phyloP scores from a whole-genome alignment of 192 early-diverging fungal genomes.

The Allomyces arbusculus region DNA sequence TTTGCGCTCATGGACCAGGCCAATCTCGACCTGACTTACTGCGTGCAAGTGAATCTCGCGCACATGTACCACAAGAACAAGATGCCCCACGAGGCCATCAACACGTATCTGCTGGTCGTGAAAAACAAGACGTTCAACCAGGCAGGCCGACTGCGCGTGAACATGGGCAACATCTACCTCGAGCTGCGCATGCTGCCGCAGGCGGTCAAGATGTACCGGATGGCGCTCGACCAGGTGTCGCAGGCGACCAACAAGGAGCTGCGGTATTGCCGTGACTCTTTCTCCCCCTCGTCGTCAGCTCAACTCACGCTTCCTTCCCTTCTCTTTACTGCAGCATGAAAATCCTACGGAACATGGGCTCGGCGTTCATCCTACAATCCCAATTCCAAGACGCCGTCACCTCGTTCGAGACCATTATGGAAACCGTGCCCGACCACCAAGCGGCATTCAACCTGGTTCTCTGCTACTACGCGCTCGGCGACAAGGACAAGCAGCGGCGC shows the following conservation, averaged over 20 bases:
- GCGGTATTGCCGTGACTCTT: conserved; percentile 8
- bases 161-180: conserved; percentile 45
- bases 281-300: not conserved
- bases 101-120: conserved; percentile 33
- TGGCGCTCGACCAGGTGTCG: conserved; percentile 40
- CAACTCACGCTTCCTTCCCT: not conserved
- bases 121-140: conserved; percentile 44
- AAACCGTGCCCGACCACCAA: conserved; percentile 30
- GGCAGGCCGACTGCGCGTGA: conserved; percentile 29
- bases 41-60: conserved; percentile 35
- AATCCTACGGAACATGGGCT: conserved; percentile 40
- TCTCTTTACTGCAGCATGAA: conserved; percentile 2
- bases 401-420: conserved; percentile 35
- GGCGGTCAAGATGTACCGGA: conserved; percentile 42
- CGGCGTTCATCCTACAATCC: conserved; percentile 29
- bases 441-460: conserved; percentile 36
- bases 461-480: conserved; percentile 39
- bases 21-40: conserved; percentile 39
- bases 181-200: conserved; percentile 33
- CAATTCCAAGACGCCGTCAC: conserved; percentile 40
- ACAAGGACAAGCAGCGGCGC: conserved; percentile 29
- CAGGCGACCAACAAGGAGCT: conserved; percentile 27
- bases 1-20: conserved; percentile 24
- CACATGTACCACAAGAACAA: conserved; percentile 31
- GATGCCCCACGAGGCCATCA: conserved; percentile 40